These are phyloP conservation scores for Curvularia hawaiiensis DNA, from an alignment of 2,329 filamentous ascomycete species.

Conservation along the genomic window DNA sequence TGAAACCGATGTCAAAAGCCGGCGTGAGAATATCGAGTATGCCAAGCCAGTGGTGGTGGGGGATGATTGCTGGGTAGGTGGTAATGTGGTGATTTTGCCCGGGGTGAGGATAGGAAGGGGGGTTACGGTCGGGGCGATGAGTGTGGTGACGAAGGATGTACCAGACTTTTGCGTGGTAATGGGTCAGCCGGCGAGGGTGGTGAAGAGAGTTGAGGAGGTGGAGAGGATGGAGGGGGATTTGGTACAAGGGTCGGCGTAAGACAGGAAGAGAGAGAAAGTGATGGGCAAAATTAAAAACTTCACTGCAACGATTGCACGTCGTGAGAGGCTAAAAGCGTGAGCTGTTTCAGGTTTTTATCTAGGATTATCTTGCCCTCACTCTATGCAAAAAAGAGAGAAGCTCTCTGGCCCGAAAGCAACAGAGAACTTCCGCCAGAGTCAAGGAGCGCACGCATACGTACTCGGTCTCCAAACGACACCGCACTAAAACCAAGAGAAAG, in stretches of 20 bases:
- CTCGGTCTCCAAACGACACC: not conserved
- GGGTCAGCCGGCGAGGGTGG: constrained; percentile 68
- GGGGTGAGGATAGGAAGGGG: constrained; percentile 81
- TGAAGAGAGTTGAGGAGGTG: constrained; percentile 46
- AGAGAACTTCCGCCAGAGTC: not conserved
- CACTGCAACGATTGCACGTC: not conserved
- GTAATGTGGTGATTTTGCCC: constrained; percentile 64
- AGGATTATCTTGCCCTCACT: not conserved
- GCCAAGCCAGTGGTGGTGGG: constrained; percentile 56
- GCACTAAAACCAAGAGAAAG: constrained; percentile 11
- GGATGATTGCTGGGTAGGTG: constrained; percentile 53
- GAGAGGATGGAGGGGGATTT: constrained; percentile 15
- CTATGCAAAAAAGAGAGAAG: not conserved
- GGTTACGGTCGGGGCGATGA: constrained; percentile 76
- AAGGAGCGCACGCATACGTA: not conserved
- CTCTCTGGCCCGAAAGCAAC: not conserved
- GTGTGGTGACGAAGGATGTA: constrained; percentile 82
- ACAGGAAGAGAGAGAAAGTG: not conserved
- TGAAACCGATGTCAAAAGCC: constrained; percentile 55
- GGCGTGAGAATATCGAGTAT: constrained; percentile 56
- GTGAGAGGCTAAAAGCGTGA: not conserved
- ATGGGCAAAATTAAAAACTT: not conserved
- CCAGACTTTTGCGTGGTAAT: constrained; percentile 65
- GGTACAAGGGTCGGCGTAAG: not conserved
- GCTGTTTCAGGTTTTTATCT: constrained; percentile 1